Evolutionary conservation across 2,329 filamentous ascomycete species (phyloP).

Genomic region (Aschersonia sp.): DNA sequence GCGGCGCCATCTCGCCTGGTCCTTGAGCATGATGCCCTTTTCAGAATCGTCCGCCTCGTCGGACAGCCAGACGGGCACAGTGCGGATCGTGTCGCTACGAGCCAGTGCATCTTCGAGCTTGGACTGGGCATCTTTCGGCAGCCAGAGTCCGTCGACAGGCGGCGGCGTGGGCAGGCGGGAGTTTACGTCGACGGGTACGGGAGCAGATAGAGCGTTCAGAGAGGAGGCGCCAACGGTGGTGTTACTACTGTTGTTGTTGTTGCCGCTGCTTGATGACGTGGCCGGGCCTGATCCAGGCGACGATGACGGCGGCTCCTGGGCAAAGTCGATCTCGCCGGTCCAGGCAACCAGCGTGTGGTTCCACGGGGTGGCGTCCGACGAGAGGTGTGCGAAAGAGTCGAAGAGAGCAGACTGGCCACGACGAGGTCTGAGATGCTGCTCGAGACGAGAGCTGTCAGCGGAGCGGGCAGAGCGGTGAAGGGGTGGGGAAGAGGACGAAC

Average conservation of each 20-base stretch:
- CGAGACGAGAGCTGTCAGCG: neutral
- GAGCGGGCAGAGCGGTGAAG: neutral
- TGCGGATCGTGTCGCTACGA: constrained; percentile 60
- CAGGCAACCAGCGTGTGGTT: constrained; percentile 87
- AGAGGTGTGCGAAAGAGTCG: constrained; percentile 78
- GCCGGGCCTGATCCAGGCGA: constrained; percentile 31
- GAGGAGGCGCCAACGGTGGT: constrained; percentile 36
- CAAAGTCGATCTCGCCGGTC: constrained; percentile 70
- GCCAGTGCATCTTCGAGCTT: constrained; percentile 61
- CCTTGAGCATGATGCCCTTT: constrained; percentile 59
- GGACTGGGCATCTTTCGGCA: constrained; percentile 55
- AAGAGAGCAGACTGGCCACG: constrained; percentile 85
- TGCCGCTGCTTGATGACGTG: constrained; percentile 26
- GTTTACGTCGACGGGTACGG: constrained; percentile 56
- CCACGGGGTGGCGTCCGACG: constrained; percentile 73
- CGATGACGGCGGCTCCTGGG: constrained; percentile 18
- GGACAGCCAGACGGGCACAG: constrained; percentile 77
- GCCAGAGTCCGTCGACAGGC: constrained; percentile 52
- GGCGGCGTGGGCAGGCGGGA: constrained; percentile 41
- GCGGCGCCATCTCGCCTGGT: constrained; percentile 74
- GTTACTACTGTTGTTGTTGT: constrained; percentile 2
- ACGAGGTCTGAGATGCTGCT: constrained; percentile 58
- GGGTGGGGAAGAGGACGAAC: constrained; percentile 16
- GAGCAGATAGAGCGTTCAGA: constrained; percentile 63
- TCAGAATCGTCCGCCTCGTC: constrained; percentile 56